Conservation (phyloP, 768 basidiomycete species). For the Naganishia onofrii region DNA sequence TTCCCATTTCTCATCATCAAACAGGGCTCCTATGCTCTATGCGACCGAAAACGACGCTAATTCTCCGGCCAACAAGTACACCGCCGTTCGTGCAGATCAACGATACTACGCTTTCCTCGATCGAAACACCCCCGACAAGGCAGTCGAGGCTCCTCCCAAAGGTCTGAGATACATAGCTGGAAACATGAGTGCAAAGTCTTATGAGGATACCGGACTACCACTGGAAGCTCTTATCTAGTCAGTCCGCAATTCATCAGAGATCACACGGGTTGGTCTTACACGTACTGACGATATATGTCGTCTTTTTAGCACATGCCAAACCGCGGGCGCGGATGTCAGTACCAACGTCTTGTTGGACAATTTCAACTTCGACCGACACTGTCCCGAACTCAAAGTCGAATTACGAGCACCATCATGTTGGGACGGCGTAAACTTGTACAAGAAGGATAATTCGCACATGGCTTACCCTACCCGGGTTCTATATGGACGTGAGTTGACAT, state of each 20-base stretch:
- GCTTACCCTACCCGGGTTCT: conserved; percentile 32
- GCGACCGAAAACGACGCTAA: conserved; percentile 24
- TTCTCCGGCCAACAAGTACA: conserved; percentile 16
- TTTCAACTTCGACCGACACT: conserved; percentile 37
- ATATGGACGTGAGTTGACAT: conserved; percentile 31
- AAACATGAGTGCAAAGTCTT: conserved; percentile 39
- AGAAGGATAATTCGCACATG: conserved; percentile 40
- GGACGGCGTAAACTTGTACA: conserved; percentile 45
- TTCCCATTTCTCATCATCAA: background rate
- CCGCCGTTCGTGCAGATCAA: conserved; percentile 2
- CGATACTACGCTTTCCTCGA: conserved; percentile 47
- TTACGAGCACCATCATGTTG: conserved; percentile 46
- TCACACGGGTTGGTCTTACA: background rate
- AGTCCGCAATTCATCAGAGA: background rate
- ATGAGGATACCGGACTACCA: conserved; percentile 29
- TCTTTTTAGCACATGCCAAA: conserved; percentile 17
- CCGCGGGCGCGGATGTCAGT: background rate
- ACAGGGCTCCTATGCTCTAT: conserved; percentile 35
- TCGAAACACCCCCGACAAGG: conserved; percentile 34
- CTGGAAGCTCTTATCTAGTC: conserved; percentile 16
- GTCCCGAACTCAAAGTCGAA: conserved; percentile 44
- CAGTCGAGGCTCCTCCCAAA: conserved; percentile 42
- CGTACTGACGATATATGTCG: background rate
- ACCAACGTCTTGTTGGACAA: conserved; percentile 31
- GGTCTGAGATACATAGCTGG: conserved; percentile 46